These are phyloP conservation scores for Gaultheria prostrata DNA, from an alignment of 148 eudicot species.

Conservation along the genomic window DNA sequence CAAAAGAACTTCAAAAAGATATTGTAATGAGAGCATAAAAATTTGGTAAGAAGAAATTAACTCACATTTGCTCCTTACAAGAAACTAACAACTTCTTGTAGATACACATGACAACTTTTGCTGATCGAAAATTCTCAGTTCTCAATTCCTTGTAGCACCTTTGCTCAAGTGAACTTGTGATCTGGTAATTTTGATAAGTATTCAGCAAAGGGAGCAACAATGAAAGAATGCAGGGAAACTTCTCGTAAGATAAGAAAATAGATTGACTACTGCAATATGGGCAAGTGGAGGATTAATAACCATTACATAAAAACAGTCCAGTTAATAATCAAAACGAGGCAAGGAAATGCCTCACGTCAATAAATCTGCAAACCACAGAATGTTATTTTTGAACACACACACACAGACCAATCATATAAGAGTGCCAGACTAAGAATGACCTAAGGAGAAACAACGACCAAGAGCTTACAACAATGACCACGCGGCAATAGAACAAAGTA, in stretches of 20 bases:
- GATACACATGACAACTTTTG: constrained; percentile 68
- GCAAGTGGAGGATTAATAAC: not conserved
- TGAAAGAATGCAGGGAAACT: not conserved
- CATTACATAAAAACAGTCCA: not conserved
- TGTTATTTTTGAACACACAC: not conserved
- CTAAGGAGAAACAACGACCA: not conserved
- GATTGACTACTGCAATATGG: not conserved
- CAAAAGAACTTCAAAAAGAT: not conserved
- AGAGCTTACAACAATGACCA: not conserved
- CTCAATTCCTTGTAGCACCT: constrained; percentile 89
- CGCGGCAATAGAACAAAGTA: not conserved
- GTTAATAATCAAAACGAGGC: constrained; percentile 1
- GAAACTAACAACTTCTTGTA: constrained; percentile 72
- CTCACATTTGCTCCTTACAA: constrained; percentile 97
- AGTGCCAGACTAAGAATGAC: not conserved
- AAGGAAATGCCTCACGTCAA: not conserved
- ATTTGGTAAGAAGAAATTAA: constrained; percentile 16
- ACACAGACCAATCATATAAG: not conserved
- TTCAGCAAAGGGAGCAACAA: constrained; percentile 3
- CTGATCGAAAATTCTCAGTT: constrained; percentile 56
- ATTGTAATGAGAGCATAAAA: not conserved
- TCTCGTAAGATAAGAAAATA: not conserved
- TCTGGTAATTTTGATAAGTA: constrained; percentile 43
- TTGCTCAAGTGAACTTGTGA: constrained; percentile 77
- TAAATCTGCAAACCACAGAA: not conserved